Percentiles rank a stretch among this genome's conserved stretches.
Conservation (phyloP, 306 rosid genomes). For the Cucurbita ficifolia region DNA sequence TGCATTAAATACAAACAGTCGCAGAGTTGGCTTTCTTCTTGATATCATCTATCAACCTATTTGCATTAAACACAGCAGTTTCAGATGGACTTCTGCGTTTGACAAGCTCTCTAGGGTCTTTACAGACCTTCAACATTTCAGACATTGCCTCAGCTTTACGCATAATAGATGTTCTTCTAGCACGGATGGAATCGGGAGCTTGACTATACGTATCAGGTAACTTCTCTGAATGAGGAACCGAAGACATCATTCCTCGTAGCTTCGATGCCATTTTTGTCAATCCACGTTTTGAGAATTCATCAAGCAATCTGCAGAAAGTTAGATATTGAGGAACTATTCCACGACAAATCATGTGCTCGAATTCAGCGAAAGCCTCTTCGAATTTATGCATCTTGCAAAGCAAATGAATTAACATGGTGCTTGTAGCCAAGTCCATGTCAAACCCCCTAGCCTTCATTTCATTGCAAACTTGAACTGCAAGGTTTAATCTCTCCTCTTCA, state of each 20-base stretch:
- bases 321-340: constrained; percentile 76
- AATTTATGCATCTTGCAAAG: constrained; percentile 60
- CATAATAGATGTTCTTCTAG: constrained; percentile 46
- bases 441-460: constrained; percentile 69
- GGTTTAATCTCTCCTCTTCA: constrained; percentile 55
- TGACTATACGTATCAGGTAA: constrained; percentile 50
- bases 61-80: constrained; percentile 28
- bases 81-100: constrained; percentile 29
- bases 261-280: constrained; percentile 48
- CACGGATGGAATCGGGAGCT: constrained; percentile 26
- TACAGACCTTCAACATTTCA: constrained; percentile 42
- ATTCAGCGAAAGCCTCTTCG: constrained; percentile 57
- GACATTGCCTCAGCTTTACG: constrained; percentile 63
- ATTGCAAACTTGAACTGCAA: constrained; percentile 65
- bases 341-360: constrained; percentile 67
- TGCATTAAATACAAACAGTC: background rate
- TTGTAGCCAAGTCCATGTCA: constrained; percentile 72
- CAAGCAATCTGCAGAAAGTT: constrained; percentile 54
- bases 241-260: constrained; percentile 53
- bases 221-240: constrained; percentile 52
- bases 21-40: constrained; percentile 19
- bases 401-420: constrained; percentile 68
- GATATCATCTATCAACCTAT: constrained; percentile 33
- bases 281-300: constrained; percentile 44
- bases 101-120: constrained; percentile 51